Evolutionary conservation across 2,329 filamentous ascomycete genomes (phyloP).

Genomic region (Dothideomycetidae sp.): DNA sequence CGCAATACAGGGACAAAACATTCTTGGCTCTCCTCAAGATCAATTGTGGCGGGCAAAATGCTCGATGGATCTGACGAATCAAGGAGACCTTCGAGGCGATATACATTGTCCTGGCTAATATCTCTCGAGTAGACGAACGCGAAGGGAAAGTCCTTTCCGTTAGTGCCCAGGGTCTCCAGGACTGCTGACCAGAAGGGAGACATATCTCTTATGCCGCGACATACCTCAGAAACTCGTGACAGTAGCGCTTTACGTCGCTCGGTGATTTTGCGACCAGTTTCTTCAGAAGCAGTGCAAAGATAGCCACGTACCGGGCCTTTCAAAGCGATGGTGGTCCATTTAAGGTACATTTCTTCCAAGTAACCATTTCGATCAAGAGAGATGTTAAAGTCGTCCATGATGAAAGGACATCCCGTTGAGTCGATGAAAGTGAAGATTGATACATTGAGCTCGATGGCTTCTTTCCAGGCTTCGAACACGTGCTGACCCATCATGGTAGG

Average conservation of each 20-base stretch:
- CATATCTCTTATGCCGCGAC: conserved; percentile 7
- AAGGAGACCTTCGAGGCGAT: conserved; percentile 7
- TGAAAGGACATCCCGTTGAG: conserved; percentile 3
- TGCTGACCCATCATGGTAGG: conserved; percentile 6
- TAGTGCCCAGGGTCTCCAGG: conserved; percentile 1
- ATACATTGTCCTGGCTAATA: neutral
- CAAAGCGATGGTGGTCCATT: conserved; percentile 10
- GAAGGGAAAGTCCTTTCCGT: conserved; percentile 11
- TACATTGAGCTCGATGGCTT: conserved; percentile 6
- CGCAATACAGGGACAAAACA: neutral
- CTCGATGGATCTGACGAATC: conserved; percentile 2
- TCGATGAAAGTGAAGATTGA: conserved; percentile 7
- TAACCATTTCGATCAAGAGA: conserved; percentile 7
- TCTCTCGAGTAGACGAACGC: conserved; percentile 10
- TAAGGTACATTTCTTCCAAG: conserved; percentile 9
- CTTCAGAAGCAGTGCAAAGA: conserved; percentile 8
- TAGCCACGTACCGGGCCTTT: conserved; percentile 3
- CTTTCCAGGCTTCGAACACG: conserved; percentile 5
- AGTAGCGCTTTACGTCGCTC: conserved; percentile 9
- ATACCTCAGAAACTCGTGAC: conserved; percentile 4
- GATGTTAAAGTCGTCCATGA: conserved; percentile 9
- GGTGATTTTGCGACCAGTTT: conserved; percentile 5
- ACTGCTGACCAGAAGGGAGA: conserved; percentile 9
- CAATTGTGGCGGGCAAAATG: conserved; percentile 1
- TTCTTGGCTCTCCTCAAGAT: neutral